Evolutionary conservation across 2,329 filamentous ascomycete genomes (phyloP).

Genomic region (Hysterium pulicare): DNA sequence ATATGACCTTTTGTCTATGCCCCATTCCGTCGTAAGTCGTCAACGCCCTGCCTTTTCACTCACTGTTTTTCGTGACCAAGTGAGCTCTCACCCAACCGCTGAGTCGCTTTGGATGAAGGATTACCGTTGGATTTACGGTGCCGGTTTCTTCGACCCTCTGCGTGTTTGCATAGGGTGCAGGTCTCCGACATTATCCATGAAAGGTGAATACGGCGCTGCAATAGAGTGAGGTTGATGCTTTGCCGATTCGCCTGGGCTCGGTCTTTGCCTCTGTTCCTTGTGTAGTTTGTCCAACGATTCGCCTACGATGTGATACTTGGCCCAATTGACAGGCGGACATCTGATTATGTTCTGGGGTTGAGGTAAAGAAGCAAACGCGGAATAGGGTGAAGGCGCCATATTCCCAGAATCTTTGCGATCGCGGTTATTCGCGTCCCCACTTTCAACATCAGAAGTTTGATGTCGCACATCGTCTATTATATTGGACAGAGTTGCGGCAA

Average conservation of each 20-base stretch:
- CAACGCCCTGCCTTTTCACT: not conserved
- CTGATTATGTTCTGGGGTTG: conserved; percentile 77
- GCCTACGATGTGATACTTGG: conserved; percentile 87
- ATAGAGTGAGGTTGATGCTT: conserved; percentile 47
- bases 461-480: conserved; percentile 31
- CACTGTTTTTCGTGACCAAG: too few species aligned
- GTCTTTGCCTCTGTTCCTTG: conserved; percentile 68
- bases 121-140: too few species aligned
- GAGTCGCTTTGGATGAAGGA: too few species aligned
- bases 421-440: conserved; percentile 11
- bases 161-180: conserved; percentile 21
- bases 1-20: not conserved
- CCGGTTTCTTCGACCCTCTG: conserved; percentile 32
- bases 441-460: conserved; percentile 18
- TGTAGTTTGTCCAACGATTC: conserved; percentile 81
- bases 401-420: conserved; percentile 29
- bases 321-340: conserved; percentile 90
- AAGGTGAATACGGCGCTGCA: conserved; percentile 59
- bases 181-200: conserved; percentile 48
- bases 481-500: conserved; percentile 36
- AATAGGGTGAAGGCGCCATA: conserved; percentile 6
- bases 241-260: conserved; percentile 45
- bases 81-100: too few species aligned
- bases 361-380: conserved; percentile 64
- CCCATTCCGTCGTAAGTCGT: not conserved